Evolutionary conservation across 495 filamentous ascomycete species (phyloP), one percentile per base, ranked within the genome.

Genomic region (Opeltia flavorubescens): DNA sequence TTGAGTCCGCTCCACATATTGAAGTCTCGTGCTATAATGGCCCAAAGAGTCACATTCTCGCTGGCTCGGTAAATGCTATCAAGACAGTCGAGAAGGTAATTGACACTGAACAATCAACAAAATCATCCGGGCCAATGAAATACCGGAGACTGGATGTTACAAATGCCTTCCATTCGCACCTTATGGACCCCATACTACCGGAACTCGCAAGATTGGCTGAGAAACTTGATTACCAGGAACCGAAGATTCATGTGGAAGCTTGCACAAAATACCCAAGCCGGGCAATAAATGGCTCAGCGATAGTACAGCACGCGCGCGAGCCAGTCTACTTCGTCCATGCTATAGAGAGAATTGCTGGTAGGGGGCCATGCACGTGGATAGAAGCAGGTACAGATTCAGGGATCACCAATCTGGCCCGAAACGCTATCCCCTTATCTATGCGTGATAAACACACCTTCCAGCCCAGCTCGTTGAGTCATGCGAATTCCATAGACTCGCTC

Each of bases 11-110:
- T 12, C n/a, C 33, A 5, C 24, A 5, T 15, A 27, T 58, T 4
- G 59, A 55, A 17, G 61, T 74, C 21, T 69, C 70, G 5, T 73
- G 70, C 51, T 68, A 59, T 49, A 75, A 73, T 51, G 67, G 64
- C 0, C 65, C 65, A 5, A 50, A 43, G 2, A 63, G 53, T 36
- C 53, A 62, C 21, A 65, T 66, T 1, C 17, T 71, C 12, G 33
- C 33, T 35, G 33, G 33, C 6, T 35, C 33, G 1, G 64, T 62
- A 3, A 66, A 68, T 3, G 55, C 61, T 27, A 55, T 43, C 18
- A 41, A 47, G 4, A 60, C 62, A 1, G 63, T 69, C n/a, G 50
- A 62, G 12, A 46, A 48, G 5, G 39, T 66, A 1, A 53, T 56
- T n/a, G n/a, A n/a, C n/a, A n/a, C n/a, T 21, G 39, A 52, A 2